phyloP scores from a whole-genome alignment of 2,329 filamentous ascomycete species.

The Fusarium humuli region DNA sequence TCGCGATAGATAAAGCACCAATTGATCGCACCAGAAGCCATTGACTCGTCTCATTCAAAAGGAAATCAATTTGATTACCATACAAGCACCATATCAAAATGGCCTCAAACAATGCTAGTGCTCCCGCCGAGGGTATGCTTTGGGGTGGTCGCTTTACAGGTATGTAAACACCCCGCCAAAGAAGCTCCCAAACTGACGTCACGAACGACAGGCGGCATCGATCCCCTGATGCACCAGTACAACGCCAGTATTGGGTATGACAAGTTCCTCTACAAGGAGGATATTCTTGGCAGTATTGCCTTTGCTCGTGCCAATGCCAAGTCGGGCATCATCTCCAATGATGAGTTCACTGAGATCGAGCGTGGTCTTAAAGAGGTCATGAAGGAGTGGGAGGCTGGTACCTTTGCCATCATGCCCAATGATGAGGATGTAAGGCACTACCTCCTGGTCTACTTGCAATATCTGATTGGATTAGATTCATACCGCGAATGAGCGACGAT shows the following conservation, averaged over 20 bases:
- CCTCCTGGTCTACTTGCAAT: slow-evolving; percentile 6
- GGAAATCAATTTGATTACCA: background rate
- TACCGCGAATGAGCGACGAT: slow-evolving; percentile 76
- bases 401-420: slow-evolving; percentile 62
- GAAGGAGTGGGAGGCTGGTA: slow-evolving; percentile 65
- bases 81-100: background rate
- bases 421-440: slow-evolving; percentile 62
- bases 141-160: slow-evolving; percentile 23
- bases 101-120: background rate
- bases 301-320: slow-evolving; percentile 85
- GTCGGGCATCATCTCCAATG: slow-evolving; percentile 75
- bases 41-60: background rate
- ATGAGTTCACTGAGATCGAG: slow-evolving; percentile 82
- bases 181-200: slow-evolving; percentile 44
- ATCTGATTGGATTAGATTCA: slow-evolving; percentile 56
- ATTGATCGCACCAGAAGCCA: background rate
- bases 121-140: background rate
- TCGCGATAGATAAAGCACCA: background rate
- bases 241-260: slow-evolving; percentile 82
- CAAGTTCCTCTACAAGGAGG: slow-evolving; percentile 80
- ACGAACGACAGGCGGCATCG: slow-evolving; percentile 64
- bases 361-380: slow-evolving; percentile 71
- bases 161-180: background rate
- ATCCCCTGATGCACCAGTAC: slow-evolving; percentile 88
- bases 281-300: slow-evolving; percentile 83